These are phyloP conservation scores for Melanopsichium pennsylvanicum DNA, from an alignment of 1,284 basidiomycete genomes.

Conservation along the genomic window DNA sequence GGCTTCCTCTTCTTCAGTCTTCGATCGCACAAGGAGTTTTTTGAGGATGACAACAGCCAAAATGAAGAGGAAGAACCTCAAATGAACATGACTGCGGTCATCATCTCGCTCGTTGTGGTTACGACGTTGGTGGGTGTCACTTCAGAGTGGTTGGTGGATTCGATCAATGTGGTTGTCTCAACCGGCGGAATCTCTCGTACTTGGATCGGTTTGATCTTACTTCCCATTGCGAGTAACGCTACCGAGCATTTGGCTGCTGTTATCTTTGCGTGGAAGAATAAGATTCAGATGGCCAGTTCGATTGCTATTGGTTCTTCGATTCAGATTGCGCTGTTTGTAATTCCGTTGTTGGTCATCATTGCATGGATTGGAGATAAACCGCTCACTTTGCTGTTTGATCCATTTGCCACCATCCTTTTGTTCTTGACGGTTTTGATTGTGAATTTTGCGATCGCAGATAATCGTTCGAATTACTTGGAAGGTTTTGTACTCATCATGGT, in stretches of 20 bases:
- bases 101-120: slow-evolving; percentile 43
- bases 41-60: slow-evolving; percentile 37
- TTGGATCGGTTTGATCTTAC: slow-evolving; percentile 55
- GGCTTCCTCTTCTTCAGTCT: slow-evolving; percentile 57
- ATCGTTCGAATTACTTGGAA: slow-evolving; percentile 53
- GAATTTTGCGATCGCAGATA: slow-evolving; percentile 57
- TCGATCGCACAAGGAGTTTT: slow-evolving; percentile 50
- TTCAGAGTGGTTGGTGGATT: slow-evolving; percentile 57
- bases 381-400: slow-evolving; percentile 55
- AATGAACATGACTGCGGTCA: slow-evolving; percentile 49
- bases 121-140: slow-evolving; percentile 58
- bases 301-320: slow-evolving; percentile 59
- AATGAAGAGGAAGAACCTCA: slow-evolving; percentile 54
- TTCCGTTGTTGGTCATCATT: slow-evolving; percentile 57
- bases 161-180: slow-evolving; percentile 48
- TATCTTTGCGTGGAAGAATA: slow-evolving; percentile 56
- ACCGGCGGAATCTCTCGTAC: slow-evolving; percentile 44
- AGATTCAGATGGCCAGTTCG: slow-evolving; percentile 53
- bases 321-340: slow-evolving; percentile 59
- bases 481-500: slow-evolving; percentile 57
- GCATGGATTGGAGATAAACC: slow-evolving; percentile 57
- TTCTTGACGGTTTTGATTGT: slow-evolving; percentile 54
- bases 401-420: slow-evolving; percentile 55
- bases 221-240: slow-evolving; percentile 54
- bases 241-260: slow-evolving; percentile 59